Conservation (phyloP, 306 rosid genomes). For the Malus fusca region DNA sequence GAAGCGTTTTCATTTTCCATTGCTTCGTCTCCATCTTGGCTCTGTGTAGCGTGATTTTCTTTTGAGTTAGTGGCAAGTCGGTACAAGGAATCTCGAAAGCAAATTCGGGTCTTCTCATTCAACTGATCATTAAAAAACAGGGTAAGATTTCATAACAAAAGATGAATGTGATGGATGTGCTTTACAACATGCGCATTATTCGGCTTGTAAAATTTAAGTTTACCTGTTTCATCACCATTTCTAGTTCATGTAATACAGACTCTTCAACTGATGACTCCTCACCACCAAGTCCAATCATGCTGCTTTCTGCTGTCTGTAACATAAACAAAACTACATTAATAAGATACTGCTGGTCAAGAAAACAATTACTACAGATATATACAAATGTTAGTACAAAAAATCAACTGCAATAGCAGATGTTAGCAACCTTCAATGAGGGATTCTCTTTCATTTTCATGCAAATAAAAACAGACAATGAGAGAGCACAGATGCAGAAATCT, state of each 20-base stretch:
- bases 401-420: not conserved
- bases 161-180: not conserved
- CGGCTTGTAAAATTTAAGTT: not conserved
- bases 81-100: conserved; percentile 69
- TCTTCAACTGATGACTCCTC: conserved; percentile 45
- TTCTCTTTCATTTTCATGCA: not conserved
- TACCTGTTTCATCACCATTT: conserved; percentile 55
- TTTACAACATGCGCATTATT: not conserved
- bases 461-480: not conserved
- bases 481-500: not conserved
- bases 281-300: conserved; percentile 11
- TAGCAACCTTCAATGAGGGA: not conserved
- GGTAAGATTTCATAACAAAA: conserved; percentile 13
- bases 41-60: conserved; percentile 14
- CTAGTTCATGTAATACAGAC: conserved; percentile 50
- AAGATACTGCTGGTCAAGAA: not conserved
- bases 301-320: conserved; percentile 13
- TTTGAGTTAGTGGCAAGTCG: conserved; percentile 64
- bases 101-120: conserved; percentile 47
- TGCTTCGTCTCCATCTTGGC: conserved; percentile 18
- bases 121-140: conserved; percentile 29
- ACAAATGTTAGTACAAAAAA: not conserved
- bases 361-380: not conserved
- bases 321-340: conserved; percentile 11
- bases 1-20: conserved; percentile 13